Evolutionary conservation across 768 basidiomycete genomes (phyloP), one percentile per base, ranked within the genome.

Genomic region (Lentinus brumalis): DNA sequence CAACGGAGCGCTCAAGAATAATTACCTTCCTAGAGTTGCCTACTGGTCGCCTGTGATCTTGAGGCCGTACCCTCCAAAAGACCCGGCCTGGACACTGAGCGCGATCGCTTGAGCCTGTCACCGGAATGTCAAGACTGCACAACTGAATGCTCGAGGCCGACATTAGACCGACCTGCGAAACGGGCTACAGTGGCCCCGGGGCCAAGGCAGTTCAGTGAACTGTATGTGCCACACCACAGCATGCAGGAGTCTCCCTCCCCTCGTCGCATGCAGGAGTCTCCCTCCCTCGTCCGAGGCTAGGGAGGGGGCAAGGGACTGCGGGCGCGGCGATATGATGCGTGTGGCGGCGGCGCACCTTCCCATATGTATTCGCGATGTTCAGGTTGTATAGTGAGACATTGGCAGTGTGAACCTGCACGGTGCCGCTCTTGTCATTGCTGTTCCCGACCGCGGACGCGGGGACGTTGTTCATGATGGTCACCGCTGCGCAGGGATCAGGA

Each of bases 381-480:
- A 70, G 39, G 50, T 68, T 68, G 59, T 66, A 70, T 45, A 70
- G 44, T 0, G 67, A 61, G n/a, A 70, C 69, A 50, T 63, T 63
- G 14, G 60, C 42, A 12, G 63, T 63, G 50, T 66, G 65, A 7
- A 70, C 63, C 47, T 60, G 60, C 16, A 70, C 60, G n/a, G 69
- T 68, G 29, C 69, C 69, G 46, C 66, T 70, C n/a, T 58, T 54
- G 51, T 70, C 69, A 54, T 70, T 67, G 16, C 63, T 65, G 26
- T 35, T 35, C 35, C 62, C 65, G 21, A 67, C 66, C n/a, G 41
- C 32, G 26, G 67, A 62, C 3, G 72, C 71, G 12, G 68, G 63
- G 8, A 66, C 41, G 56, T 61, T 60, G 51, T 66, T 61, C 47
- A 65, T 66, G 40, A 69, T 66, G 18, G 65, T 65, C 38, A 69